Percentiles rank a stretch among this genome's conserved stretches.
Conservation (phyloP, 352 stramenopile species). For the Phytophthora tubulina region DNA sequence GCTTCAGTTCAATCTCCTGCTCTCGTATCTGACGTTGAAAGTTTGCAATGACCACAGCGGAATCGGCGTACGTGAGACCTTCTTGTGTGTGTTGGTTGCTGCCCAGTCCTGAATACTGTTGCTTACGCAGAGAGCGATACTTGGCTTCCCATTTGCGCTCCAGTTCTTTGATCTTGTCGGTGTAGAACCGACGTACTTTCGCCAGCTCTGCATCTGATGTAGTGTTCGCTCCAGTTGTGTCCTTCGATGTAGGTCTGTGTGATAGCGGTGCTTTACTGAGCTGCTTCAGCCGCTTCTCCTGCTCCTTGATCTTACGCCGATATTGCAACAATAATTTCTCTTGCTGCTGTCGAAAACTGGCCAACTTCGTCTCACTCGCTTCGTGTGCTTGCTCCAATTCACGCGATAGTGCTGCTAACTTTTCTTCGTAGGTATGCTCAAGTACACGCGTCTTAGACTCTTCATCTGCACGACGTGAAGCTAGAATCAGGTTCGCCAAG, state of each 20-base stretch:
- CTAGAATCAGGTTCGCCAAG: constrained; percentile 81
- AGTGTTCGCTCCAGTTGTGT: constrained; percentile 9
- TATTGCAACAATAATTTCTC: constrained; percentile 81
- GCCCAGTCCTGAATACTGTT: constrained; percentile 41
- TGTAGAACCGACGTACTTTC: constrained; percentile 78
- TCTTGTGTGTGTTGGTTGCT: constrained; percentile 31
- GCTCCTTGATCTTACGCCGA: constrained; percentile 65
- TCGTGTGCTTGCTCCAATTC: constrained; percentile 66
- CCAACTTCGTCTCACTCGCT: constrained; percentile 64
- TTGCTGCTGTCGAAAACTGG: constrained; percentile 82
- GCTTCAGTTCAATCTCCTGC: constrained; percentile 35
- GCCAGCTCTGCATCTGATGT: constrained; percentile 47
- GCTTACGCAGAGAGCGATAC: constrained; percentile 65
- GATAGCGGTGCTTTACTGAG: constrained; percentile 23
- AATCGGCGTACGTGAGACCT: constrained; percentile 45
- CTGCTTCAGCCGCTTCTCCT: constrained; percentile 52
- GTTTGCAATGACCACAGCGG: constrained; percentile 50
- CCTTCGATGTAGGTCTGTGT: constrained; percentile 17
- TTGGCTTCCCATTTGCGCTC: constrained; percentile 82
- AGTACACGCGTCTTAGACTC: constrained; percentile 61
- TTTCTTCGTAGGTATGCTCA: constrained; percentile 44
- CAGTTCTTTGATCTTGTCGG: constrained; percentile 78
- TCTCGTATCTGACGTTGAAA: constrained; percentile 44
- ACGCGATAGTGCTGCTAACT: constrained; percentile 51
- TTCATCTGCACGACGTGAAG: constrained; percentile 71